Evolutionary conservation across 177 flowering plant genomes (phyloP).

Genomic region (Telopea speciosissima): DNA sequence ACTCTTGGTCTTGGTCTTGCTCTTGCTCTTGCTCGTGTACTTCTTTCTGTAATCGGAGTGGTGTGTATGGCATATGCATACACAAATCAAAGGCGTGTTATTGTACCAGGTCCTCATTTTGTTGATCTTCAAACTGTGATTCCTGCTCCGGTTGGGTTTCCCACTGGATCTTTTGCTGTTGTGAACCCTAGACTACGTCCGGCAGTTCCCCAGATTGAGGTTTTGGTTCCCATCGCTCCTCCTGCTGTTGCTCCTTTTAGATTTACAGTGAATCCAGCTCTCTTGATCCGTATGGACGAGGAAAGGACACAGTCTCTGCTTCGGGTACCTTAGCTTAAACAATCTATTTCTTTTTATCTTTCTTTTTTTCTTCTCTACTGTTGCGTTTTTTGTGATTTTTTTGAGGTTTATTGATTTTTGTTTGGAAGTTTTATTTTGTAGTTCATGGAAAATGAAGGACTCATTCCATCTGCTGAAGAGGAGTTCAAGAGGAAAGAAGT

Average conservation of each 20-base stretch:
- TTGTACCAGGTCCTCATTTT: constrained; percentile 7
- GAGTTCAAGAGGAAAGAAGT: constrained; percentile 35
- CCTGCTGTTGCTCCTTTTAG: neutral
- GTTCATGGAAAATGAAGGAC: constrained; percentile 43
- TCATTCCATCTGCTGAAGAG: constrained; percentile 43
- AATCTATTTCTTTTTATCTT: neutral
- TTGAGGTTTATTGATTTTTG: constrained; percentile 5
- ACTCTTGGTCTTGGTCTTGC: too few relatives aligned
- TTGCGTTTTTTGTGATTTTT: neutral
- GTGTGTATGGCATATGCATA: constrained; percentile 18
- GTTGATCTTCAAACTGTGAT: constrained; percentile 9
- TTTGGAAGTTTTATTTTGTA: constrained; percentile 13
- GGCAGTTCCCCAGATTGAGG: constrained; percentile 6
- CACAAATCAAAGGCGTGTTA: constrained; percentile 4
- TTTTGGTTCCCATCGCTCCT: constrained; percentile 7
- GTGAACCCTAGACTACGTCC: constrained; percentile 13
- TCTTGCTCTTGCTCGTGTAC: too few relatives aligned
- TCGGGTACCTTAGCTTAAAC: constrained; percentile 14
- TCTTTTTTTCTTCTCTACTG: neutral
- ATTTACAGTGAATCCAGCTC: constrained; percentile 12
- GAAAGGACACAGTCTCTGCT: constrained; percentile 12
- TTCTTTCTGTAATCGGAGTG: constrained; percentile 29
- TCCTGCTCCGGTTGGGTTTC: neutral
- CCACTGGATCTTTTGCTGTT: neutral
- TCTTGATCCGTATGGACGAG: constrained; percentile 15